A percentile compares a stretch with the other conserved stretches of the same genome.
These are phyloP conservation scores for Vitis labrusca DNA, from an alignment of 164 flowering plant species.

Conservation along the genomic window DNA sequence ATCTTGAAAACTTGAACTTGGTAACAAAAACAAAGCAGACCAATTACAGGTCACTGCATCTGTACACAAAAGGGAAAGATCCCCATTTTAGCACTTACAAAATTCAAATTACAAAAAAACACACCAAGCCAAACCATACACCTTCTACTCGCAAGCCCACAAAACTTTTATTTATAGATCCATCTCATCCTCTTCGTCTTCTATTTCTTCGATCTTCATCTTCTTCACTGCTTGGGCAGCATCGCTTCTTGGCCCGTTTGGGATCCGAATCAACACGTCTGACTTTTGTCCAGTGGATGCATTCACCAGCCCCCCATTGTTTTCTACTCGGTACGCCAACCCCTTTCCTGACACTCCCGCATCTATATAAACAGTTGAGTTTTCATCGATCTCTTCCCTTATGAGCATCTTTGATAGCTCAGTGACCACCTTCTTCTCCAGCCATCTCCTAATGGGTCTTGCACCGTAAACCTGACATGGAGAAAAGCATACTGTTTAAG, in stretches of 20 bases:
- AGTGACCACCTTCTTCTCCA: slow-evolving; percentile 86
- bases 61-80: too few species aligned
- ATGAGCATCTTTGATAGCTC: slow-evolving; percentile 80
- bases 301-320: slow-evolving; percentile 62
- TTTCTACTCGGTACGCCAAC: slow-evolving; percentile 48
- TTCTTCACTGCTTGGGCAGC: slow-evolving; percentile 63
- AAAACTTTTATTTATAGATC: slow-evolving; percentile 2
- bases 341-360: slow-evolving; percentile 34
- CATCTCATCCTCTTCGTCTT: slow-evolving; percentile 46
- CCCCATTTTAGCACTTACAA: too few species aligned
- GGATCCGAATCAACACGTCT: slow-evolving; percentile 56
- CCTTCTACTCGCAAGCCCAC: too few species aligned
- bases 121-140: too few species aligned
- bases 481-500: not conserved
- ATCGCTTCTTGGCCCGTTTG: slow-evolving; percentile 37
- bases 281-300: slow-evolving; percentile 58
- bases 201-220: slow-evolving; percentile 62
- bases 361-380: slow-evolving; percentile 83
- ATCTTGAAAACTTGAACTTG: too few species aligned
- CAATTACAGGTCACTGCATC: too few species aligned
- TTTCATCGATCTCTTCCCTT: slow-evolving; percentile 80
- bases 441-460: slow-evolving; percentile 88
- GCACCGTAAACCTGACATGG: slow-evolving; percentile 75
- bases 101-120: too few species aligned
- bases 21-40: too few species aligned